phyloP scores from a whole-genome alignment of 768 basidiomycete species.

The Pholiota microspora region DNA sequence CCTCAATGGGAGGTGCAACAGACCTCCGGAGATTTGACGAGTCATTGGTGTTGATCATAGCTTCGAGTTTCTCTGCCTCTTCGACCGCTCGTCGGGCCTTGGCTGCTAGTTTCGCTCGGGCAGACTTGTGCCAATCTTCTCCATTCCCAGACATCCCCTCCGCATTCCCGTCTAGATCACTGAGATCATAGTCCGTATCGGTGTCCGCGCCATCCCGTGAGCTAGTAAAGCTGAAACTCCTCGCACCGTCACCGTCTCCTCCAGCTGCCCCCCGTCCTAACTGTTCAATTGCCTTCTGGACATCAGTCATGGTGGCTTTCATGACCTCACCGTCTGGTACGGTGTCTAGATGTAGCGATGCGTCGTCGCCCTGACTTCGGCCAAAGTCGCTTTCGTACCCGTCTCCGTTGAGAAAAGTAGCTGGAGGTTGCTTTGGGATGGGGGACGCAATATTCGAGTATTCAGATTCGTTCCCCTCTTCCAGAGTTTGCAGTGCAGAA shows the following conservation, averaged over 20 bases:
- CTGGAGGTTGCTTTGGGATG: conserved; percentile 34
- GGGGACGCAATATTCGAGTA: conserved; percentile 33
- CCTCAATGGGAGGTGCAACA: conserved; percentile 24
- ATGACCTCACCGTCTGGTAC: conserved; percentile 59
- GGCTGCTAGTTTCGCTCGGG: conserved; percentile 66
- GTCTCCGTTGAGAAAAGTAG: conserved; percentile 22
- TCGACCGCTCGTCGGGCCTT: conserved; percentile 64
- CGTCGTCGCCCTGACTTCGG: conserved; percentile 11
- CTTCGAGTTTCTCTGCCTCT: conserved; percentile 35
- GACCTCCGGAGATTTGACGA: conserved; percentile 11
- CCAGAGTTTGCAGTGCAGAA: conserved; percentile 35
- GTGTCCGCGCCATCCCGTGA: conserved; percentile 58
- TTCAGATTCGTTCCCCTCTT: conserved; percentile 32
- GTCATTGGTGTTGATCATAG: conserved; percentile 16
- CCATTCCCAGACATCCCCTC: conserved; percentile 26
- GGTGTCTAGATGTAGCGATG: conserved; percentile 16
- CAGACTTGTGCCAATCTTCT: conserved; percentile 64
- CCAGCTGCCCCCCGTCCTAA: conserved; percentile 53
- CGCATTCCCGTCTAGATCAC: conserved; percentile 44
- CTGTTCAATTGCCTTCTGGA: conserved; percentile 88
- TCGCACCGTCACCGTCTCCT: conserved; percentile 55
- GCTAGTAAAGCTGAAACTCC: conserved; percentile 79
- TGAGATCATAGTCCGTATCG: conserved; percentile 49
- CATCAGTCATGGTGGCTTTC: conserved; percentile 87
- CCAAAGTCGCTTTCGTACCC: conserved; percentile 22